phyloP scores from a whole-genome alignment of 202 grass and related monocot genomes.

The Panicum virgatum region DNA sequence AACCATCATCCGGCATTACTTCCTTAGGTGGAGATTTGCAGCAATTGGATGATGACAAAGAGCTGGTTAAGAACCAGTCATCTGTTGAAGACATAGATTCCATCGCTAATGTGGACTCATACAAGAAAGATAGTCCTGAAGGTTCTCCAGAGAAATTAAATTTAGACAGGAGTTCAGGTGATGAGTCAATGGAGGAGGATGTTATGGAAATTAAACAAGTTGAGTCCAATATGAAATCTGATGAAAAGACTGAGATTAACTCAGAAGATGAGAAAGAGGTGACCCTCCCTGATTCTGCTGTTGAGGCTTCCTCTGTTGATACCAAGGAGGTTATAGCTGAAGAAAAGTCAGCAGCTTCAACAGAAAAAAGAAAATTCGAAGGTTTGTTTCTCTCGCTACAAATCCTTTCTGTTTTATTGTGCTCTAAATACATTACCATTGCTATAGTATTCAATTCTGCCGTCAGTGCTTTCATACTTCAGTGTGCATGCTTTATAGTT shows the following conservation, averaged over 20 bases:
- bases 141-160: constrained; percentile 94
- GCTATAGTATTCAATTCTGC: background rate
- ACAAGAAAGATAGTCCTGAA: constrained; percentile 68
- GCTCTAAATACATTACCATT: background rate
- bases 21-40: constrained; percentile 63
- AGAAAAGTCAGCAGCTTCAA: constrained; percentile 46
- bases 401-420: constrained; percentile 9
- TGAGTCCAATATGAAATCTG: constrained; percentile 53
- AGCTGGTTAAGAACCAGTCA: constrained; percentile 64
- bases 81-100: constrained; percentile 74
- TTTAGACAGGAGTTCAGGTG: constrained; percentile 98
- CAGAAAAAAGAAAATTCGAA: constrained; percentile 95
- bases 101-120: constrained; percentile 60
- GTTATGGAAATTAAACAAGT: constrained; percentile 72
- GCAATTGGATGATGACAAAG: constrained; percentile 77
- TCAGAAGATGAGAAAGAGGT: constrained; percentile 46
- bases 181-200: constrained; percentile 99
- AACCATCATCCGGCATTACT: constrained; percentile 62
- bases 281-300: constrained; percentile 46
- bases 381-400: constrained; percentile 49
- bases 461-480: background rate
- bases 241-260: constrained; percentile 36
- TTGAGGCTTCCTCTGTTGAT: constrained; percentile 45
- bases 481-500: background rate
- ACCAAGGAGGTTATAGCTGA: constrained; percentile 62